Percentiles rank a stretch among this genome's conserved stretches.
phyloP scores from a whole-genome alignment of 495 filamentous ascomycete genomes.

The Podospora anserina region DNA sequence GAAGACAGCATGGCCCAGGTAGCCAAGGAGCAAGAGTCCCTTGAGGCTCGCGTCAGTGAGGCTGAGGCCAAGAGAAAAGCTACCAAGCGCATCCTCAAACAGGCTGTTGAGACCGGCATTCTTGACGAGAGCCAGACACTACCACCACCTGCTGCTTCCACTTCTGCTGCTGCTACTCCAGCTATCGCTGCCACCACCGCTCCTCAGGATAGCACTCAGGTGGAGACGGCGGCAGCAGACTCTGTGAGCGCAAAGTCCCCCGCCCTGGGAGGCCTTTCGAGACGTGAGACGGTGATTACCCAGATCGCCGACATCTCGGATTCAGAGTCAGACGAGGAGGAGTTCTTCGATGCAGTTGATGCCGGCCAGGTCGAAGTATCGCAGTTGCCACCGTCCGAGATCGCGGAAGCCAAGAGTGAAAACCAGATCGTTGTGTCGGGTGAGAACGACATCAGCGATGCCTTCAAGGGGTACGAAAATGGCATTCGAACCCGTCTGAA shows the following conservation, averaged over 20 bases:
- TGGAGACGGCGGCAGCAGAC: slow-evolving; percentile 32
- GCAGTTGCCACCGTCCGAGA: slow-evolving; percentile 47
- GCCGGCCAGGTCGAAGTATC: slow-evolving; percentile 83
- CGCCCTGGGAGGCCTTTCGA: slow-evolving; percentile 34
- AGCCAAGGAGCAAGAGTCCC: slow-evolving; percentile 85
- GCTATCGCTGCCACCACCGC: slow-evolving; percentile 25
- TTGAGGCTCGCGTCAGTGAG: slow-evolving; percentile 83
- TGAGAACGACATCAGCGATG: slow-evolving; percentile 62
- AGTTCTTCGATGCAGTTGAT: slow-evolving; percentile 97
- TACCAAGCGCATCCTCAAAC: slow-evolving; percentile 84
- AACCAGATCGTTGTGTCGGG: slow-evolving; percentile 42
- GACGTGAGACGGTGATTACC: slow-evolving; percentile 57
- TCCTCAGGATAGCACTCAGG: slow-evolving; percentile 36
- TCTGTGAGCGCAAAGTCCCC: slow-evolving; percentile 44
- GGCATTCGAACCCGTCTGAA: slow-evolving; percentile 72
- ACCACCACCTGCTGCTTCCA: slow-evolving; percentile 19
- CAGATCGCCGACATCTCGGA: slow-evolving; percentile 67
- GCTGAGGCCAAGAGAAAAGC: slow-evolving; percentile 84
- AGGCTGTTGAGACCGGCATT: slow-evolving; percentile 67
- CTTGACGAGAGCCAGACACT: slow-evolving; percentile 41
- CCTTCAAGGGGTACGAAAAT: slow-evolving; percentile 89
- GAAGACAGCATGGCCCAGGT: slow-evolving; percentile 97
- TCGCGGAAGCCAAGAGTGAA: slow-evolving; percentile 40
- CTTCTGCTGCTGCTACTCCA: slow-evolving; percentile 34
- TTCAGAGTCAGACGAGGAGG: slow-evolving; percentile 79